Evolutionary conservation across 2,329 filamentous ascomycete species (phyloP).

Genomic region (Mollisia scopiformis): DNA sequence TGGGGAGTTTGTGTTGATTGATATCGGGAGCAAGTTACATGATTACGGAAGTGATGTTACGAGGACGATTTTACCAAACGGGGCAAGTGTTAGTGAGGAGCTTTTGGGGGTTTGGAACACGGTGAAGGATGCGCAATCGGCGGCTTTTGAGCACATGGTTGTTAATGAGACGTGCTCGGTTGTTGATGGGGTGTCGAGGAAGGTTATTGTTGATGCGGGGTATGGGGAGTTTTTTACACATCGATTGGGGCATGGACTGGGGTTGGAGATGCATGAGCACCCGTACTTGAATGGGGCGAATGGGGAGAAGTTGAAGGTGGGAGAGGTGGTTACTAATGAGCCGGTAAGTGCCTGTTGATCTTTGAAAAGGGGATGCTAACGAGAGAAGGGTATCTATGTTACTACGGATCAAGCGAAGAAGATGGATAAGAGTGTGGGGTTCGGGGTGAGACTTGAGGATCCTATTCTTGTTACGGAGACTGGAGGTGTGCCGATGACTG

Average conservation of each 20-base stretch:
- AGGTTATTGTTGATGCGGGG: slow-evolving; percentile 47
- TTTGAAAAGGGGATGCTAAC: background rate
- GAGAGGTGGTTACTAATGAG: slow-evolving; percentile 66
- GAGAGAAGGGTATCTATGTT: slow-evolving; percentile 57
- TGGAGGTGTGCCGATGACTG: slow-evolving; percentile 45
- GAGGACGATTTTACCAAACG: slow-evolving; percentile 51
- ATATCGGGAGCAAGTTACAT: slow-evolving; percentile 58
- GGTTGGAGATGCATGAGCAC: slow-evolving; percentile 67
- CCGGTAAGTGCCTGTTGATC: slow-evolving; percentile 38
- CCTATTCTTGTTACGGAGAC: slow-evolving; percentile 57
- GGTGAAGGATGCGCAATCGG: slow-evolving; percentile 60
- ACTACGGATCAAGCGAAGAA: slow-evolving; percentile 35
- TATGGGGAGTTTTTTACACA: slow-evolving; percentile 64
- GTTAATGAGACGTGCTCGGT: slow-evolving; percentile 57
- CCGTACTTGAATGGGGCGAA: slow-evolving; percentile 68
- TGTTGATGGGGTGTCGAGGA: slow-evolving; percentile 61
- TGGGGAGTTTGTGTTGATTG: slow-evolving; percentile 62
- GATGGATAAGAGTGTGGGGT: slow-evolving; percentile 43
- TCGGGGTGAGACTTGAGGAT: slow-evolving; percentile 65
- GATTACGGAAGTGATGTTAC: slow-evolving; percentile 66
- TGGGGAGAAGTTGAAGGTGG: slow-evolving; percentile 48
- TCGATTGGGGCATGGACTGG: slow-evolving; percentile 64
- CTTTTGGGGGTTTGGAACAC: slow-evolving; percentile 59
- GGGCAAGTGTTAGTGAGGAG: slow-evolving; percentile 22
- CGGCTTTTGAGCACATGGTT: slow-evolving; percentile 53